Base-by-base conservation (phyloP, 2,329 filamentous ascomycete genomes). In the Penicillium frequentans region DNA sequence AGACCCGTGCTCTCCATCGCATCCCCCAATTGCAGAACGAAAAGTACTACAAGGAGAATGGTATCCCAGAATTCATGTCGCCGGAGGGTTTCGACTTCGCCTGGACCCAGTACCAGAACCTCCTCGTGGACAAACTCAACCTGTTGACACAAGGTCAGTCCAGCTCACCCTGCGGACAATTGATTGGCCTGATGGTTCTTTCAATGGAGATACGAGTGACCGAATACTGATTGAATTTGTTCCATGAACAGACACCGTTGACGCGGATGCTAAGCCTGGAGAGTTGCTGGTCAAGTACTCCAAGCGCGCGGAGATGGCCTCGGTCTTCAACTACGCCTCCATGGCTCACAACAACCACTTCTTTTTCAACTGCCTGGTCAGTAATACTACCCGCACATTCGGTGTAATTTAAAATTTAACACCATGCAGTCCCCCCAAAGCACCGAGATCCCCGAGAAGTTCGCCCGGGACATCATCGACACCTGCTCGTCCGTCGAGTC, bases 311-410 rank as follows among this genome's bases (percentile, higher is more conserved):
- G 82, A 82, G 65, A 82, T 84, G 61, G 95, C 95, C 43, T 82
- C 88, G 66, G 81, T 89, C 73, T 99, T 99, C 86, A 99, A 98
- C 84, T 86, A 96, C 75, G 95, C 95, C 75, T 96, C 91, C 68
- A 96, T 96, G 90, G 90, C 91, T 55, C 89, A 90, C 83, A 98
- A 98, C 85, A 97, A 87, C 75, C 83, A 87, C 73, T 79, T 80
- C 63, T 81, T 79, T 71, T 81, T 80, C 71, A 77, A 77, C 61
- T 74, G 73, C 64, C 66, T 81, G 65, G 75, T 77, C 24, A 70
- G 75, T 62, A 13, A 13, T 23, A 23, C 10, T 5, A n/a, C 16
- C 13, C 24, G 21, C 5, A 0, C 21, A 14, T 24, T n/a, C 1
- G 31, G 16, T 6, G 4, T 37, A 26, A 6, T 6, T 5, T 24